phyloP scores from a whole-genome alignment of 306 rosid species.

The cucumber (Cucumis sativus) region Cucumber_9930_V3 NC_026656.2:9498501-9499000 shows the following conservation, averaged over 20 bases:
- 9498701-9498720: slow-evolving; percentile 3
- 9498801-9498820: background rate
- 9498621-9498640: background rate
- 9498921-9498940: slow-evolving; percentile 16
- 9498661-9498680: background rate
- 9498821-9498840: slow-evolving; percentile 11
- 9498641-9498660: background rate
- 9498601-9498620: background rate
- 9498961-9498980: background rate
- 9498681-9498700: background rate
- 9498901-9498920: background rate
- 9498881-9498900: background rate
- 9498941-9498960: background rate
- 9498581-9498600: background rate
- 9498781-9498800: slow-evolving; percentile 32
- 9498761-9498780: slow-evolving; percentile 25
- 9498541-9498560: slow-evolving; percentile 9
- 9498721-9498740: slow-evolving; percentile 10
- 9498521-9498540: slow-evolving; percentile 31
- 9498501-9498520: slow-evolving; percentile 41
- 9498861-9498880: background rate
- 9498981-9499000: slow-evolving; percentile 15
- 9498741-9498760: slow-evolving; percentile 2
- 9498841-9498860: background rate
- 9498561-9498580: slow-evolving; percentile 31